Base-by-base conservation (phyloP, 2,329 filamentous ascomycete genomes). In the Elsinoe fawcettii region DNA sequence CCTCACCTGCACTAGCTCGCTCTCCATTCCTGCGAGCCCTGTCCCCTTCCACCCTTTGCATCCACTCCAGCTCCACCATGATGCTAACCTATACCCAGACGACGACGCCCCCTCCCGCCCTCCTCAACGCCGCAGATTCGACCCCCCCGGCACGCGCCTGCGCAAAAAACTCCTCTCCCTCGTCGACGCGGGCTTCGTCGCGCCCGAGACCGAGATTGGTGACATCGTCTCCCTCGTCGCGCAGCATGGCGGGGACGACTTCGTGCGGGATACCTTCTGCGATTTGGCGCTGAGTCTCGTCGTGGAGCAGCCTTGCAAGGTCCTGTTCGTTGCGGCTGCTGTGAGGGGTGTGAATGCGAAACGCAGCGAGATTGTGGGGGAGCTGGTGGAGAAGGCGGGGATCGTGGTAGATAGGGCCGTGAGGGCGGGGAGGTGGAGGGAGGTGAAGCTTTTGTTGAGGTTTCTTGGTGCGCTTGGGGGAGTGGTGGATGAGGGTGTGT, bases 291-390 rank as follows among this genome's bases (percentile, higher is more conserved):
- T 91, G 59, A 88, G 92, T 71, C 78, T 97, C 80, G 80, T 87
- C 43, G 70, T 89, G 34, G 93, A 99, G 74, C 93, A 99, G 74
- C 93, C 93, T 1, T 86, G 99, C 71, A 97, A 97, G 77, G 95
- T 90, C n/a, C 92, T 93, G 0, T 97, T 96, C 69, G 80, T 95
- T 36, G 90, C 91, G 8, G 89, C 88, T 18, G 85, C 92, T 12
- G 80, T 95, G 43, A 79, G 96, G 58, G 81, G 90, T 58, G 81
- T 85, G 63, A 96, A 97, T 74, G 81, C 82, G 23, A 74, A 87
- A 65, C 90, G 89, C 67, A 78, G 86, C 3, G 87, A 93, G 63
- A 78, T 95, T 34, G 82, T 86, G 30, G 78, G 79, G 36, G 82
- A 90, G 62, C 76, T 95, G 18, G 76, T 97, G 63, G 77, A 74